Evolutionary conservation across 148 eudicot genomes (phyloP).

Genomic region (Spergularia bocconei): DNA sequence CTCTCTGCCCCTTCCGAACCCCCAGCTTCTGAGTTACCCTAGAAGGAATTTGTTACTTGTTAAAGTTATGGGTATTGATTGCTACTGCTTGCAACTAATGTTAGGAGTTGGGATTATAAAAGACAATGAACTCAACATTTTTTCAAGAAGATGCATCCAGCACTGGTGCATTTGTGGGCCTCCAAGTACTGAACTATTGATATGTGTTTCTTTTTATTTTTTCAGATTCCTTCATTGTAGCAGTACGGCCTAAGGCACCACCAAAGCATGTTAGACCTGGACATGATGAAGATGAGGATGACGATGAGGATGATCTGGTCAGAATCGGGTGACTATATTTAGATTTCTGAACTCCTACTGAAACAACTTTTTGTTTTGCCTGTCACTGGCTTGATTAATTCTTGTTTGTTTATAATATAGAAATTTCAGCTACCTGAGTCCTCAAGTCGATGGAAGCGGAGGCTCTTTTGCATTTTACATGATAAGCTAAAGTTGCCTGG

Average conservation of each 20-base stretch:
- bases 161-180: not conserved
- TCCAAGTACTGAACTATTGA: not conserved
- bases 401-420: conserved; percentile 30
- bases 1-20: too few species aligned
- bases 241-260: conserved; percentile 78
- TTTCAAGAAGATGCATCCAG: not conserved
- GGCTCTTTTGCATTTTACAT: conserved; percentile 47
- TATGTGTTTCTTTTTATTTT: conserved; percentile 10
- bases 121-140: not conserved
- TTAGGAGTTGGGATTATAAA: not conserved
- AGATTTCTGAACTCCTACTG: conserved; percentile 3
- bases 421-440: conserved; percentile 78
- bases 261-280: conserved; percentile 49
- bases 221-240: conserved; percentile 71
- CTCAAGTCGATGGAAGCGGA: conserved; percentile 67
- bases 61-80: too few species aligned
- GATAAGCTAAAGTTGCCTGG: conserved; percentile 77
- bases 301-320: conserved; percentile 77
- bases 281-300: conserved; percentile 65
- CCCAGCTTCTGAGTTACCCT: too few species aligned
- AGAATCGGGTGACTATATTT: conserved; percentile 18
- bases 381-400: conserved; percentile 14
- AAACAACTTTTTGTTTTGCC: conserved; percentile 11
- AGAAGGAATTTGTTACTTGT: too few species aligned
- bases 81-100: not conserved